Evolutionary conservation across 2,329 filamentous ascomycete genomes (phyloP), one percentile per base, ranked within the genome.

Genomic region (Talaromyces verruculosus): DNA sequence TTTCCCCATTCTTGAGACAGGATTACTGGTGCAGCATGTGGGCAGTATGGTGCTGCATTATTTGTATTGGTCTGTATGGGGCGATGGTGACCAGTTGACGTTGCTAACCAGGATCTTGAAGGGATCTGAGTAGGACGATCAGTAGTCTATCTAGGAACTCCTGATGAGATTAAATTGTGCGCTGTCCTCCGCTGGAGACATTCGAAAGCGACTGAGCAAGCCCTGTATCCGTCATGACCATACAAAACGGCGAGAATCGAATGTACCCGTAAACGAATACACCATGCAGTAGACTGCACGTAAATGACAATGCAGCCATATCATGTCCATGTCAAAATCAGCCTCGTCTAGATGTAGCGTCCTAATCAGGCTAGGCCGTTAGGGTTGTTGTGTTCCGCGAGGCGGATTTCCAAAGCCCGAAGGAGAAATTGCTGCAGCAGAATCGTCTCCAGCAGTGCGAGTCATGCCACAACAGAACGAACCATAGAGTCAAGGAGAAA

Each of bases 291-390:
- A 57, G 30, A 57, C 25, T 30, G 47, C n/a, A 19, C 6, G 22
- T 22, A 4, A 49, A 28, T 49, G 47, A 30, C 25, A 25, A 17
- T 28, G 25, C 49, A 53, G 49, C 28, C 13, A 28, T 49, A 35
- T 25, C 25, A 37, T 22, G 19, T n/a, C 25, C 13, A 51, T 17
- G 45, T 47, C 45, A 22, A 51, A 72, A n/a, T 37, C 49, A 33
- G 49, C 49, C 30, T 55, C 4, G 51, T 22, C 51, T 11, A 25
- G 53, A 37, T 35, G 53, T 37, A 57, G 53, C n/a, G 53, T 57
- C 30, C 53, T 57, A 37, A 57, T 39, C 11, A 57, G 19, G 53
- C 33, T 57, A 57, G 53, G 5, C 7, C n/a, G 33, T 37, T 57
- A 57, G 53, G 28, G 30, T 57, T 57, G 53, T 35, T 30, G 53